phyloP scores from a whole-genome alignment of 345 rosid genomes.

The Eutrema japonicum region DNA sequence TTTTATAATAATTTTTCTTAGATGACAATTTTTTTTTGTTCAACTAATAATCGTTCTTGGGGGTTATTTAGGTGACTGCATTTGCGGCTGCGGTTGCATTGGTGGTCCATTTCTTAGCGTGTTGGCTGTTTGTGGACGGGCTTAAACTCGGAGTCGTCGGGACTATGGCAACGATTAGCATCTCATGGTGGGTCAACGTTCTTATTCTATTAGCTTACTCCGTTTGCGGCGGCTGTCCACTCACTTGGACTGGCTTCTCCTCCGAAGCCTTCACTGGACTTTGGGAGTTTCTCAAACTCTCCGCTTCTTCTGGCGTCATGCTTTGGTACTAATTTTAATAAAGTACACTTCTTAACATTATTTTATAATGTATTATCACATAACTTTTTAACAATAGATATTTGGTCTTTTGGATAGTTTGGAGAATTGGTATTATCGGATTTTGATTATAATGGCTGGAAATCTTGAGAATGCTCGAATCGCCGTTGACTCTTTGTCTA shows the following conservation, averaged over 20 bases:
- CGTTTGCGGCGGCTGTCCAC: slow-evolving; percentile 54
- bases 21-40: not conserved
- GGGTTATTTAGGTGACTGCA: slow-evolving; percentile 45
- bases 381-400: not conserved
- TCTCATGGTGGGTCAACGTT: slow-evolving; percentile 66
- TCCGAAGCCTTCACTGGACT: slow-evolving; percentile 59
- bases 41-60: not conserved
- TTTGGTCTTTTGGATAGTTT: slow-evolving; percentile 43
- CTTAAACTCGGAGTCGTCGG: slow-evolving; percentile 57
- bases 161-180: slow-evolving; percentile 54
- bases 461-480: slow-evolving; percentile 80
- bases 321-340: slow-evolving; percentile 50
- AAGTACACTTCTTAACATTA: too few species aligned
- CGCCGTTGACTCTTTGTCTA: slow-evolving; percentile 83
- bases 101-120: slow-evolving; percentile 46
- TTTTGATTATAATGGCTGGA: slow-evolving; percentile 86
- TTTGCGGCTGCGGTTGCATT: slow-evolving; percentile 46
- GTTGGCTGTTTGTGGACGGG: slow-evolving; percentile 58
- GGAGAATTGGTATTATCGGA: slow-evolving; percentile 90
- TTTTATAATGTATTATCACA: not conserved
- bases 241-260: slow-evolving; percentile 68
- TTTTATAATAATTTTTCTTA: not conserved
- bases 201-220: slow-evolving; percentile 46
- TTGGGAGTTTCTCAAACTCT: slow-evolving; percentile 62
- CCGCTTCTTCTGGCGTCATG: slow-evolving; percentile 79